These are phyloP conservation scores for Helicostylum pulchrum DNA, from an alignment of 192 early-diverging fungal species.

Conservation along the genomic window DNA sequence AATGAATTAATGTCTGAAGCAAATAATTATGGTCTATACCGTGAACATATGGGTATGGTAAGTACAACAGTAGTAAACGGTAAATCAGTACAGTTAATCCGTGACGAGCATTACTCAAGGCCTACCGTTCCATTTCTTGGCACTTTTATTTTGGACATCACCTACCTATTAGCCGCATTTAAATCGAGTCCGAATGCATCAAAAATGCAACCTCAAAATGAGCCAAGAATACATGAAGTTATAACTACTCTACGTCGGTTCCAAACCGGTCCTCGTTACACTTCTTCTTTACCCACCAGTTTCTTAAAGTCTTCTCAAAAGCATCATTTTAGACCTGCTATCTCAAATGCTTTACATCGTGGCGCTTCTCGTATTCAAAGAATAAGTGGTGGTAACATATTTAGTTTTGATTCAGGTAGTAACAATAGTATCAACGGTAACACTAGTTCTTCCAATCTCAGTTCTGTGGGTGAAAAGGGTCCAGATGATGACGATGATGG, in stretches of 20 bases:
- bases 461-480: background rate
- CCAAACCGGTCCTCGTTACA: constrained; percentile 60
- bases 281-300: constrained; percentile 37
- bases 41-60: constrained; percentile 56
- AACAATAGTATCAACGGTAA: background rate
- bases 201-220: constrained; percentile 27
- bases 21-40: constrained; percentile 69
- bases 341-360: constrained; percentile 54
- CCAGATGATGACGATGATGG: constrained; percentile 50
- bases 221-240: constrained; percentile 63
- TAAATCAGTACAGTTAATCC: constrained; percentile 18
- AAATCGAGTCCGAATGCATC: constrained; percentile 40
- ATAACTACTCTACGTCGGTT: constrained; percentile 54
- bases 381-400: constrained; percentile 21
- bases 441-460: background rate
- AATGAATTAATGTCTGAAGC: constrained; percentile 63
- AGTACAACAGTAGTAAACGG: constrained; percentile 24
- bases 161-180: constrained; percentile 65
- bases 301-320: constrained; percentile 52
- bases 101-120: constrained; percentile 37
- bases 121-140: constrained; percentile 76
- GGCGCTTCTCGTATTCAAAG: constrained; percentile 41
- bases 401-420: constrained; percentile 35
- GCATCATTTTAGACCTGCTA: constrained; percentile 53
- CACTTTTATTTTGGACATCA: constrained; percentile 73